phyloP scores from a whole-genome alignment of 2,329 filamentous ascomycete genomes.

The Trichoderma oligosporum region DNA sequence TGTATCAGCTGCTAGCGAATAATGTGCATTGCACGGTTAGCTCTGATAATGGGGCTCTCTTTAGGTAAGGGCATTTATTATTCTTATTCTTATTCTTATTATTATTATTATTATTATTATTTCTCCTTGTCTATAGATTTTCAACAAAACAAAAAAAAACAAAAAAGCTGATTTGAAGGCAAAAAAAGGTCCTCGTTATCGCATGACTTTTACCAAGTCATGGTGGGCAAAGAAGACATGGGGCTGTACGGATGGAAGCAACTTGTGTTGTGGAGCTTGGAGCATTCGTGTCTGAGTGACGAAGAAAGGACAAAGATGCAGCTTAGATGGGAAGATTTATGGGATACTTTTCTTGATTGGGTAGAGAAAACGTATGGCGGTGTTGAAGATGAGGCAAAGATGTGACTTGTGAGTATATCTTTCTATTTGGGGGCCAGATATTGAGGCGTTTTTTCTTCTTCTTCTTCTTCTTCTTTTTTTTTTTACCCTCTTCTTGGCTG shows the following conservation, averaged over 20 bases:
- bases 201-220: constrained; percentile 74
- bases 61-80: constrained; percentile 47
- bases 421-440: not conserved
- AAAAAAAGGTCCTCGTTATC: constrained; percentile 57
- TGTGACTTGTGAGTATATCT: not conserved
- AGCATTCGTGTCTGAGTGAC: constrained; percentile 53
- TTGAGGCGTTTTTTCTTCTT: not conserved
- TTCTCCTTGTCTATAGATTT: no score
- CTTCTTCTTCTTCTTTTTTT: not conserved
- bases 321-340: constrained; percentile 50
- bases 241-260: constrained; percentile 69
- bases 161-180: not conserved
- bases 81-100: not conserved
- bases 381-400: constrained; percentile 9
- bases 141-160: no score
- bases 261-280: constrained; percentile 58
- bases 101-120: no score
- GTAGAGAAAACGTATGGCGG: constrained; percentile 43
- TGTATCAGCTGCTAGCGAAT: constrained; percentile 66
- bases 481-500: not conserved
- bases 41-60: constrained; percentile 71
- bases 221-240: constrained; percentile 66
- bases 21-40: constrained; percentile 70
- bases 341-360: constrained; percentile 55
- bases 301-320: constrained; percentile 38